A percentile compares a stretch with the other conserved stretches of the same genome.
Conservation (phyloP, 108 stramenopile species). For the Cyclotella cryptica region DNA sequence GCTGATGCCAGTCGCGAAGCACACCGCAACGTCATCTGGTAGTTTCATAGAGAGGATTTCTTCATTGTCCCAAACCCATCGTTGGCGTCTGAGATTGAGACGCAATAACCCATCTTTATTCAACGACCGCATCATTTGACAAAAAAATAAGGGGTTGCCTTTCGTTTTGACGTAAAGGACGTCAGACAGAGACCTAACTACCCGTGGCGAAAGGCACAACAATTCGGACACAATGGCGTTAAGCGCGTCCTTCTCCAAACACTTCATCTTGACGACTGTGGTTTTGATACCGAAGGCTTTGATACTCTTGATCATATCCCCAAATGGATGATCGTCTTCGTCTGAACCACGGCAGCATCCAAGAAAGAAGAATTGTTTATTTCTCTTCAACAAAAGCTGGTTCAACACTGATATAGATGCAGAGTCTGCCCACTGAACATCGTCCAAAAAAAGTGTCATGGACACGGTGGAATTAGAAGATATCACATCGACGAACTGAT, state of each 20-base stretch:
- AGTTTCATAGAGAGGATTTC: conserved; percentile 17
- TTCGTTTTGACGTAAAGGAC: conserved; percentile 32
- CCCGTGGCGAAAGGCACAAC: conserved; percentile 20
- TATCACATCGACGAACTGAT: conserved; percentile 20
- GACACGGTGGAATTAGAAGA: background rate
- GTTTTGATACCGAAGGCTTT: background rate
- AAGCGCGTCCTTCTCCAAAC: conserved; percentile 19
- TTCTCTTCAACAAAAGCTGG: conserved; percentile 3
- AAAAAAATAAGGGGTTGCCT: conserved; percentile 32
- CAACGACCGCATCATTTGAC: conserved; percentile 15
- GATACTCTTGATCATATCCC: conserved; percentile 1
- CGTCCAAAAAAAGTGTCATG: conserved; percentile 31
- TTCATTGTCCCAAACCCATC: conserved; percentile 11
- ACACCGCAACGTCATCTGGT: conserved; percentile 22
- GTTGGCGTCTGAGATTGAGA: background rate
- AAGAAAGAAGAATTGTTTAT: conserved; percentile 9
- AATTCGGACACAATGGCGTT: conserved; percentile 30
- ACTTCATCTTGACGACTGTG: conserved; percentile 6
- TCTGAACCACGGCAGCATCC: conserved; percentile 29
- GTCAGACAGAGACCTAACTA: conserved; percentile 12
- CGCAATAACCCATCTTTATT: conserved; percentile 1
- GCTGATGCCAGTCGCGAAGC: conserved; percentile 9
- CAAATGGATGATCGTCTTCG: conserved; percentile 19
- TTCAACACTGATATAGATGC: conserved; percentile 16
- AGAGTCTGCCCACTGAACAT: conserved; percentile 35